Evolutionary conservation across 768 basidiomycete species (phyloP), one percentile per base, ranked within the genome.

Genomic region (Coprinopsis strossmayeri): DNA sequence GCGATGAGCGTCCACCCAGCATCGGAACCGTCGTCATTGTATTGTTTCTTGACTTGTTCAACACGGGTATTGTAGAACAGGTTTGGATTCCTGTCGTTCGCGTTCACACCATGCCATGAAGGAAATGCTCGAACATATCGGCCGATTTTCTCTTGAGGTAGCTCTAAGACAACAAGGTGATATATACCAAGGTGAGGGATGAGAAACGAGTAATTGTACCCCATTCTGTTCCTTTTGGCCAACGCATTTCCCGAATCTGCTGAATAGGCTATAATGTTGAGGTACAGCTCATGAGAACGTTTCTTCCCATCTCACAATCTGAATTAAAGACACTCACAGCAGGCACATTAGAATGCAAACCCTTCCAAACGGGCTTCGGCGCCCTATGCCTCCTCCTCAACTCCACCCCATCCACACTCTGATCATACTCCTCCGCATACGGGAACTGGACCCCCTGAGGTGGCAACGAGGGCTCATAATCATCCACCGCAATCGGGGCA

Each of bases 61-160:
- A 78, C 73, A 9, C 75, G 70, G 0, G 76, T 77, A 57, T 72
- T 72, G 58, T 71, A 76, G 2, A 67, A 65, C 1, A 67, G 50
- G 20, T 65, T 57, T 0, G 64, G 61, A 46, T 67, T 73, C 5
- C 60, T 57, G 44, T 75, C 74, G 45, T 76, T 67, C 50, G 61
- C 65, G 55, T 73, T 73, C 18, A 74, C 50, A 15, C 67, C 64
- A 26, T 68, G 67, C 54, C 61, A 68, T 1, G 69, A 69, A 4
- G 71, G 69, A 46, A 71, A 76, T 1, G 67, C 59, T 17, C 68
- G 69, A 7, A 75, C 48, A 51, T 77, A 72, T 34, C 64, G 59
- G 47, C 61, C 57, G 27, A 71, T 27, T 39, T 64, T 59, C 3
- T 59, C 55, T 26, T 73, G 62, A 5, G 67, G 55, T 20, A 72